Percentiles rank a stretch among this genome's conserved stretches.
These are phyloP conservation scores for Pseudogymnoascus sp. DNA, from an alignment of 2,329 filamentous ascomycete genomes.

Conservation along the genomic window DNA sequence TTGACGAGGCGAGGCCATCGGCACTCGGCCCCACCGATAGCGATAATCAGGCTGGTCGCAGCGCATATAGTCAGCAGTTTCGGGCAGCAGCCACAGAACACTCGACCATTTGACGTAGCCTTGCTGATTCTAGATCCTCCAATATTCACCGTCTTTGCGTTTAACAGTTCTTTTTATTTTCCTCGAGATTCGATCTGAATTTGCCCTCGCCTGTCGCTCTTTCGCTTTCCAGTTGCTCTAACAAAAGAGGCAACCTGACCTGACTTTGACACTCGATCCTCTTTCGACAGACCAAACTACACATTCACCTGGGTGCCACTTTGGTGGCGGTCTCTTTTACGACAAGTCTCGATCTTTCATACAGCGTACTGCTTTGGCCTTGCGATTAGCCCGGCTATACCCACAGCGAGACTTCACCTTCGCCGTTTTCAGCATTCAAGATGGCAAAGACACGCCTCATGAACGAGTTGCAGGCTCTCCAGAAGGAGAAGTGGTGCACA, in stretches of 20 bases:
- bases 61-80: neutral
- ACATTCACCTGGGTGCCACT: constrained; percentile 3
- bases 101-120: constrained; percentile 8
- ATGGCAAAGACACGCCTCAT: constrained; percentile 74
- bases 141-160: neutral
- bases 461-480: constrained; percentile 75
- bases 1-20: neutral
- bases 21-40: neutral
- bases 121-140: neutral
- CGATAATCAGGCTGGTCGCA: constrained; percentile 4
- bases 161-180: neutral
- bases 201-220: neutral
- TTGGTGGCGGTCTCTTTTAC: neutral
- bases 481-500: constrained; percentile 88
- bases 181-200: neutral
- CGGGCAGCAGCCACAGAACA: constrained; percentile 4
- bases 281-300: neutral
- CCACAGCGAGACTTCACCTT: constrained; percentile 17
- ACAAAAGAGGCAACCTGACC: neutral
- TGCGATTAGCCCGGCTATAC: neutral
- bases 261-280: neutral
- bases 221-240: constrained; percentile 1
- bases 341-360: neutral
- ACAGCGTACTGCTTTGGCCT: neutral
- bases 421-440: constrained; percentile 25